These are phyloP conservation scores for Solanum pinnatisectum DNA, from an alignment of 257 asterid genomes.

Conservation along the genomic window DNA sequence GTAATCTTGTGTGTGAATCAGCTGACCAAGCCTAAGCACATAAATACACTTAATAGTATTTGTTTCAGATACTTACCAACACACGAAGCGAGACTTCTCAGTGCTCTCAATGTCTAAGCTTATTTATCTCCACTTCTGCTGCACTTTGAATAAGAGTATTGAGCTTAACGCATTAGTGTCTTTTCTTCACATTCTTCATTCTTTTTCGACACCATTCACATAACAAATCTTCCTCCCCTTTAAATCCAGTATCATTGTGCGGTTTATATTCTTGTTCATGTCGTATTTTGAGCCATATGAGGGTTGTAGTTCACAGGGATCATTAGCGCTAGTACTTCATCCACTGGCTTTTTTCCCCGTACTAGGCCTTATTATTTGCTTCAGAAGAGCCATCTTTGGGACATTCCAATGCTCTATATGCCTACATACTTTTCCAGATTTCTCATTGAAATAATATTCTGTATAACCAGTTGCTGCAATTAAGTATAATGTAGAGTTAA, in stretches of 20 bases:
- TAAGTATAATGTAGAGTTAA: neutral
- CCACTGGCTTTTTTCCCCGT: conserved; percentile 4
- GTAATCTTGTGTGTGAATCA: neutral
- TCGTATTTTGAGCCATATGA: neutral
- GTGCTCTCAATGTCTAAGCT: neutral
- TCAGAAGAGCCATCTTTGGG: conserved; percentile 84
- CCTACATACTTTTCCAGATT: conserved; percentile 83
- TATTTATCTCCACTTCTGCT: neutral
- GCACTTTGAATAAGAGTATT: neutral
- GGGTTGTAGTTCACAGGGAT: neutral
- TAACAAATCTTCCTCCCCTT: neutral
- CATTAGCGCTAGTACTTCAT: neutral
- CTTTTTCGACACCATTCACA: neutral
- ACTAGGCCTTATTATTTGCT: conserved; percentile 72
- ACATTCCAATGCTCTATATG: conserved; percentile 97
- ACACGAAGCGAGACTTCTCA: neutral
- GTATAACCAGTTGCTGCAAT: conserved; percentile 94
- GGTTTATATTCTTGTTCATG: neutral
- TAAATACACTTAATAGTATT: neutral
- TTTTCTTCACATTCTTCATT: neutral
- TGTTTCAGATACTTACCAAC: neutral
- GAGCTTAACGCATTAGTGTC: neutral
- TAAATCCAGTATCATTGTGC: neutral
- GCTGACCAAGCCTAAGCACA: neutral
- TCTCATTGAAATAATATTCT: conserved; percentile 64